Evolutionary conservation across 495 filamentous ascomycete genomes (phyloP), one percentile per base, ranked within the genome.

Genomic region (Aspergillus sclerotiicarbonarius): DNA sequence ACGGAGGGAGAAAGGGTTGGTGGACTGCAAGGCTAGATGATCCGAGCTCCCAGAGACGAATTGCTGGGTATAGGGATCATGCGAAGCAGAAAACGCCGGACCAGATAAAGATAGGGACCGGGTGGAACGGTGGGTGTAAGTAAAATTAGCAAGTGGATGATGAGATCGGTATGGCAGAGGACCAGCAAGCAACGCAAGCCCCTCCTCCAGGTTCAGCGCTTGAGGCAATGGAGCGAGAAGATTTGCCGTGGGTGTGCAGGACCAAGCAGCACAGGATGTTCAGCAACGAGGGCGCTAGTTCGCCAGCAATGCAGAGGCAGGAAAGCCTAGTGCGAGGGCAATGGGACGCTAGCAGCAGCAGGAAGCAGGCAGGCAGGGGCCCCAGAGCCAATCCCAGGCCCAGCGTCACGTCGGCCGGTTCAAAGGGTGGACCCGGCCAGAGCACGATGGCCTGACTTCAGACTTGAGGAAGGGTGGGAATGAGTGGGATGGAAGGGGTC

Each of bases 401-500:
- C 47, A 69, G 65, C 57, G 68, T 58, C 55, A 65, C 55, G 52
- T 63, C 57, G 62, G 64, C 67, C 62, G 59, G 61, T 58, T 64
- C 16, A 44, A 57, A 60, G 43, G 61, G 67, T 71, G 66, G 68
- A 66, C 46, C 57, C 50, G 56, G 59, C 67, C 57, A 62, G 64
- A 53, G 63, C 62, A 71, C 69, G 67, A 74, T 74, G 72, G 69
- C 65, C 71, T 75, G 71, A 75, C 60, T 65, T 58, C n/a, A n/a
- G n/a, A n/a, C n/a, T n/a, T n/a, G n/a, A n/a, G n/a, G n/a, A n/a
- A n/a, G n/a, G 8, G 6, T 21, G n/a, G 30, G 31, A 30, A 45
- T 30, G 46, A 19, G 10, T 18, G 31, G 5, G 35, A 29, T 37
- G 55, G 32, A 49, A 53, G 43, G 59, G 51, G 21, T 45, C 18